phyloP scores from a whole-genome alignment of 306 rosid genomes.

The Sicyos baderoa region DNA sequence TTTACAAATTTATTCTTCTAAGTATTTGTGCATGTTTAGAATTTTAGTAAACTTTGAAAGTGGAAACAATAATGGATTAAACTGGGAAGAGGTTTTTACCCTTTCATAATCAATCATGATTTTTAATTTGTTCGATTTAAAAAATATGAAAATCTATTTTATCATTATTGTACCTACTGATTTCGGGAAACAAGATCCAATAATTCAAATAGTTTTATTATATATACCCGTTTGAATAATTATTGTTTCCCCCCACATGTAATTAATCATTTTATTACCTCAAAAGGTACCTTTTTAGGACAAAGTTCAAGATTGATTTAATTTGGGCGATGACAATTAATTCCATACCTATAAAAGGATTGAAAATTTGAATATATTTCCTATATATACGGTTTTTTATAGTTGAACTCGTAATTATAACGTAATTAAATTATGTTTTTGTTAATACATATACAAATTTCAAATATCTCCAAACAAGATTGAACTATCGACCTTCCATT shows the following conservation, averaged over 20 bases:
- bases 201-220: not conserved
- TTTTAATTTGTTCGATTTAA: not conserved
- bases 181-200: not conserved
- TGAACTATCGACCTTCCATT: too few relatives aligned
- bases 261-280: conserved; percentile 8
- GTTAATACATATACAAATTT: too few relatives aligned
- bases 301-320: conserved; percentile 1
- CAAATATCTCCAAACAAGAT: too few relatives aligned
- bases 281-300: not conserved
- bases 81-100: not conserved
- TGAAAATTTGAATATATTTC: too few relatives aligned
- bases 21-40: too few relatives aligned
- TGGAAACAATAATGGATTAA: too few relatives aligned
- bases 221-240: not conserved
- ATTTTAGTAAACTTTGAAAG: too few relatives aligned
- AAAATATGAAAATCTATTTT: not conserved
- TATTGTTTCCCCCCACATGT: not conserved
- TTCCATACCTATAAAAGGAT: too few relatives aligned
- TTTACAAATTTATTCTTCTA: too few relatives aligned
- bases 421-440: too few relatives aligned
- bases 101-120: not conserved
- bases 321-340: not conserved
- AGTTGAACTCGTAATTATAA: too few relatives aligned
- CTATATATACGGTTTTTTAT: too few relatives aligned
- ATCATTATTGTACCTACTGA: not conserved